Evolutionary conservation across 1,284 basidiomycete species (phyloP), one percentile per base, ranked within the genome.

Genomic region (Leccinum subrobustum): DNA sequence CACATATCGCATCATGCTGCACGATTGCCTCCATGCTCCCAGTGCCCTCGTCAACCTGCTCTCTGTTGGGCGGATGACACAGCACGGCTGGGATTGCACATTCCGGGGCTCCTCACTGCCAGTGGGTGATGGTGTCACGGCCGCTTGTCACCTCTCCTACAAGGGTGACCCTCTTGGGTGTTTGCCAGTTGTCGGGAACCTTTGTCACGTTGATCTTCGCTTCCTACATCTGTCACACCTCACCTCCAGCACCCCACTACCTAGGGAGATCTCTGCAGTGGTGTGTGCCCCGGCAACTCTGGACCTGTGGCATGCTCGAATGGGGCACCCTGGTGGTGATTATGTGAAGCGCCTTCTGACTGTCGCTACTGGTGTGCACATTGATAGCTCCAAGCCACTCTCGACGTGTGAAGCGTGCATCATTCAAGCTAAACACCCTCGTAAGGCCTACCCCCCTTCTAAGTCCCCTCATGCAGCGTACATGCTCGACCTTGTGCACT

Each of bases 301-400:
- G 6, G 42, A 58, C 12, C 18, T 53, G 5, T 59, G 52, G 52
- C 57, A 54, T 54, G 57, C 52, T 0, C 16, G 33, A 3, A 48
- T 59, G 52, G 44, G 52, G 4, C 42, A 44, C 39, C 27, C 52
- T 18, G 57, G 57, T 52, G 51, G 51, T n/a, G n/a, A 52, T n/a
- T 29, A 5, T 18, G 29, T 52, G 14, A 50, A 27, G 14, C n/a
- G 1, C 27, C 29, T 52, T 6, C 11, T 1, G 3, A 6, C 29
- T 0, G 14, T 50, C 2, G 14, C 48, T 20, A 25, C 25, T 4
- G 25, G 23, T 9, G 25, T 50, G 12, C 12, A 14, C 9, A n/a
- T 27, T 50, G 48, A 50, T 20, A 25, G 3, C 51, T 51, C 25
- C 48, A 51, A n/a, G 12, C n/a, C 51, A 29, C 27, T 29, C 5